These are phyloP conservation scores for Boehmeria nivea DNA, from an alignment of 306 rosid species.

Conservation along the genomic window DNA sequence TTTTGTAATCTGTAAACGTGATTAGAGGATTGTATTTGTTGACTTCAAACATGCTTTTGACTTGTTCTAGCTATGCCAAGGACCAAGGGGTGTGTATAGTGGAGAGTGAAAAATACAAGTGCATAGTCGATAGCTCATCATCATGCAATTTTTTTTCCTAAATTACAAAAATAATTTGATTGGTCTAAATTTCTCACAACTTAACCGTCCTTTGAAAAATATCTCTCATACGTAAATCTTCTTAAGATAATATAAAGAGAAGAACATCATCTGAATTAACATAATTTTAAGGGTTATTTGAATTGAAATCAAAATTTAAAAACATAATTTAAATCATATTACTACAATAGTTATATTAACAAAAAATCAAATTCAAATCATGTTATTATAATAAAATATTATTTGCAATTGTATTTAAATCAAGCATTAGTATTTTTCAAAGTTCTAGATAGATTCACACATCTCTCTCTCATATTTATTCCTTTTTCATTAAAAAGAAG, in stretches of 20 bases:
- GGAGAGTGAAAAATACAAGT: neutral
- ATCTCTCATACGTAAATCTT: too few species aligned
- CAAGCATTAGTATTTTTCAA: neutral
- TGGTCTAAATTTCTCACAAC: neutral
- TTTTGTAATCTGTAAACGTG: neutral
- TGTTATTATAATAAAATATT: too few species aligned
- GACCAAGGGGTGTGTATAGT: neutral
- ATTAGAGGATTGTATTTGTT: conserved; percentile 1
- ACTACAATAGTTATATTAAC: too few species aligned
- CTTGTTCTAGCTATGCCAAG: neutral
- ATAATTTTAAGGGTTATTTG: too few species aligned
- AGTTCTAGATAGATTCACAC: neutral
- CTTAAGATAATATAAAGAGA: too few species aligned
- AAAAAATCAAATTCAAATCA: too few species aligned
- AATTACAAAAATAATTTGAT: neutral
- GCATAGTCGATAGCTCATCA: neutral
- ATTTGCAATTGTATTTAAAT: too few species aligned
- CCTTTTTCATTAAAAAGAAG: neutral
- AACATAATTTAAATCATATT: too few species aligned
- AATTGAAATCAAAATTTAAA: too few species aligned
- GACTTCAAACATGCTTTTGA: neutral
- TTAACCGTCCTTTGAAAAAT: too few species aligned
- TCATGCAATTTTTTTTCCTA: neutral
- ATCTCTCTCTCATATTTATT: neutral
- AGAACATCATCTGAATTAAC: too few species aligned